Percentiles rank a stretch among this genome's conserved stretches.
Conservation (phyloP, 1,284 basidiomycete genomes). For the Omphalotus olearius region DNA sequence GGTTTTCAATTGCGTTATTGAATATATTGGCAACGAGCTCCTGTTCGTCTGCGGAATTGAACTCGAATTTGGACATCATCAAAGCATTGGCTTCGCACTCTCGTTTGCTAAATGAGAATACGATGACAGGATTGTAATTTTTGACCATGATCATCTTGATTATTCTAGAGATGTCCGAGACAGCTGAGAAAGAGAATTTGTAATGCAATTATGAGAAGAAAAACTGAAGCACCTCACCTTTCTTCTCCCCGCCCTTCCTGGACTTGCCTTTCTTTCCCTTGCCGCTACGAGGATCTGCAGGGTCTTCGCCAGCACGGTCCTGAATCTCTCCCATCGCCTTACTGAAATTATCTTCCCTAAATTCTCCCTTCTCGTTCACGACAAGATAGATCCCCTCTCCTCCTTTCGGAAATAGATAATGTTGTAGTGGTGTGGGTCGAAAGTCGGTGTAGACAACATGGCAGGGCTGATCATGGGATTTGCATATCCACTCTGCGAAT, state of each 20-base stretch:
- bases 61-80: constrained; percentile 92
- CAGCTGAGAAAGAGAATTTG: constrained; percentile 41
- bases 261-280: constrained; percentile 88
- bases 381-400: constrained; percentile 98
- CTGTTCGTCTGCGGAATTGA: constrained; percentile 93
- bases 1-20: constrained; percentile 89
- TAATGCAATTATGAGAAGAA: not conserved
- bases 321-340: constrained; percentile 96
- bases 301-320: constrained; percentile 86
- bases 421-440: constrained; percentile 95
- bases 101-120: constrained; percentile 98
- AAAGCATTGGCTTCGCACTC: constrained; percentile 95
- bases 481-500: constrained; percentile 98
- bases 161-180: constrained; percentile 96
- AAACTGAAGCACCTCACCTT: constrained; percentile 50
- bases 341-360: constrained; percentile 95
- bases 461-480: constrained; percentile 96
- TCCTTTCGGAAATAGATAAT: constrained; percentile 96
- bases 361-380: constrained; percentile 96
- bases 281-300: constrained; percentile 77
- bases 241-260: constrained; percentile 87
- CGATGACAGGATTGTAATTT: constrained; percentile 98
- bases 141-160: constrained; percentile 99
- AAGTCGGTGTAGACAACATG: constrained; percentile 99
- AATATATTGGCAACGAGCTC: constrained; percentile 88